Evolutionary conservation across 2,329 filamentous ascomycete species (phyloP), one percentile per base, ranked within the genome.

Genomic region (Hypoxylon rubiginosum): DNA sequence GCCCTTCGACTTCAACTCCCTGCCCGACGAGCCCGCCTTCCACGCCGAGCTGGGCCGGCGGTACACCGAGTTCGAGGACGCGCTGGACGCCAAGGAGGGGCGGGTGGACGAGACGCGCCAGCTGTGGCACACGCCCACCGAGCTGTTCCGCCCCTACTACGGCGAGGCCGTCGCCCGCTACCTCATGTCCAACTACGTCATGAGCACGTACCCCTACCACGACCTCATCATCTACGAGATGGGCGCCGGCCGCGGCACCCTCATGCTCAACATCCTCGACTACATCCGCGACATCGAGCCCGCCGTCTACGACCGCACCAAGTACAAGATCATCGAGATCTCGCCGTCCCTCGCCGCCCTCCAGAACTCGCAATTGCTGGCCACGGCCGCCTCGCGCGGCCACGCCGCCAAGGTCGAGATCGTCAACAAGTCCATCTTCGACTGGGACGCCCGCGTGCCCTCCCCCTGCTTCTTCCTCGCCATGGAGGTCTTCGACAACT

Each of bases 151-250:
- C 32, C 96, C 97, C 0, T 97, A 95, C 81, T 99, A 99, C 78
- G 97, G 95, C 76, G 94, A 99, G 83, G 93, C 96, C 34, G 93
- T 99, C 72, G 96, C 95, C n/a, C 91, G 95, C 19, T 97, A 98
- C 79, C 88, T 99, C 48, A 90, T 98, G 71, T 91, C 93, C 71
- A 97, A 99, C 82, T 99, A 99, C 86, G 94, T 96, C 78, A 88
- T 97, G 77, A 93, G 92, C 48, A 88, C 93, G 60, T 98, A 96
- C 78, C 96, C 96, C 2, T 97, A 98, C 83, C 91, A 97, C 80
- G 96, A 99, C 80, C 87, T 99, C 56, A 92, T 97, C 74, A 97
- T 99, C 79, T 99, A 97, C 86, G 96, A 99, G 79, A 97, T 99
- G 92, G 96, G 96, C 56, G 96, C 96, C 41, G 96, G 96, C 73